Evolutionary conservation across 371 early-diverging fungal species (phyloP).

Genomic region (Mucor irregularis): DNA sequence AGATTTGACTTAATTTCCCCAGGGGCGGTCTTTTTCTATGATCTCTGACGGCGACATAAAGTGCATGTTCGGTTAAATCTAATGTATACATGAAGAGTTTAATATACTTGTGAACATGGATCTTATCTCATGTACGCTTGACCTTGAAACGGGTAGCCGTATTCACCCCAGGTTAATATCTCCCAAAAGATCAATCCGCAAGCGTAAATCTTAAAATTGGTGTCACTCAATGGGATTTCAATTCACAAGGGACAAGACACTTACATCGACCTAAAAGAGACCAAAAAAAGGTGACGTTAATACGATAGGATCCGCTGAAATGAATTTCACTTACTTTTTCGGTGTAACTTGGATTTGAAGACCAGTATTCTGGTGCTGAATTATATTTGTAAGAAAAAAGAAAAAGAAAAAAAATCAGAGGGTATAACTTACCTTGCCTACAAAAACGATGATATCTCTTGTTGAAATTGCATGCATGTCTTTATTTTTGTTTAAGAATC

Average conservation of each 20-base stretch:
- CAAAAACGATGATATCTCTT: background rate
- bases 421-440: slow-evolving; percentile 18
- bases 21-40: slow-evolving; percentile 61
- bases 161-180: slow-evolving; percentile 74
- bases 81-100: no score
- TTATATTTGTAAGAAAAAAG: no score
- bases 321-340: slow-evolving; percentile 68
- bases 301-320: no score
- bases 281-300: background rate
- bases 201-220: slow-evolving; percentile 58
- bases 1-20: slow-evolving; percentile 50
- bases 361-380: slow-evolving; percentile 78
- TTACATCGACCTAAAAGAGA: slow-evolving; percentile 40
- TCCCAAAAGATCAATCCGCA: slow-evolving; percentile 82
- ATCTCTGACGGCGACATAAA: slow-evolving; percentile 59
- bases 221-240: background rate
- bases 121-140: no score
- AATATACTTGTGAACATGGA: no score
- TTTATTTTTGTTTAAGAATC: no score
- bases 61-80: slow-evolving; percentile 38
- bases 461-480: background rate
- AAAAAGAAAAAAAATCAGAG: no score
- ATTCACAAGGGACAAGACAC: no score
- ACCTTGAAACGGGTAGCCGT: slow-evolving; percentile 75
- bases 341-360: slow-evolving; percentile 68